Base-by-base conservation (phyloP, 2,329 filamentous ascomycete genomes). In the Cercospora beticola region DNA sequence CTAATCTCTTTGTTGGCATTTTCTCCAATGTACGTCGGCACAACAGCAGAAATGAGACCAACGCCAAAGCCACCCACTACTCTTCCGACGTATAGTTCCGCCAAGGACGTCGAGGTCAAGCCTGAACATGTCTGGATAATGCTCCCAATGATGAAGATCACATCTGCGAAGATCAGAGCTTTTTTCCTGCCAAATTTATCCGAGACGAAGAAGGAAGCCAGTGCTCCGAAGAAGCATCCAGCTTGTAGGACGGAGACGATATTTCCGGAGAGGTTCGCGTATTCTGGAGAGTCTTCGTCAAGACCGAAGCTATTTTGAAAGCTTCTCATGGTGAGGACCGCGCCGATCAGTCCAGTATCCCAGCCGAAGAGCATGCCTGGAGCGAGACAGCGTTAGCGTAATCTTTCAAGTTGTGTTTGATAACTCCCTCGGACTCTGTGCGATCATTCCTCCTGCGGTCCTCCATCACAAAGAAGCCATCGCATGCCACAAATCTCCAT, bases 41-140 rank as follows among this genome's bases (percentile, higher is more conserved):
- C 80, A 4, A 83, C 80, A 5, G 81, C 81, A 62, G 75, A 78
- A 33, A 82, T 81, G 43, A 82, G 69, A 0, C 81, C 81, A 5
- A 82, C 81, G 0, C 81, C 81, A 67, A 82, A 82, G 0, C 81
- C 81, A 16, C 81, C 81, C 67, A 83, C 81, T 8, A 82, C 78
- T 14, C 81, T 74, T 5, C 81, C 81, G 14, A 82, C 74, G 54
- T 82, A 82, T 4, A 83, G 72, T 65, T 82, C 80, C 1, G 78
- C 70, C 14, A 82, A 72, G 3, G 69, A 75, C 73, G 12, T 75
- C 74, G 52, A 66, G 64, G 2, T 76, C 78, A 73, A 46, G 72
- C 76, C 70, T 79, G 74, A 30, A 74, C 80, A 74, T 3, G 81
- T 82, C 70, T 83, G 81, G 1, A 83, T 72, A 7, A 81, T 64